A percentile compares a stretch with the other conserved stretches of the same genome.
These are phyloP conservation scores for Hibiscus tridactylites DNA, from an alignment of 345 rosid species.

Conservation along the genomic window DNA sequence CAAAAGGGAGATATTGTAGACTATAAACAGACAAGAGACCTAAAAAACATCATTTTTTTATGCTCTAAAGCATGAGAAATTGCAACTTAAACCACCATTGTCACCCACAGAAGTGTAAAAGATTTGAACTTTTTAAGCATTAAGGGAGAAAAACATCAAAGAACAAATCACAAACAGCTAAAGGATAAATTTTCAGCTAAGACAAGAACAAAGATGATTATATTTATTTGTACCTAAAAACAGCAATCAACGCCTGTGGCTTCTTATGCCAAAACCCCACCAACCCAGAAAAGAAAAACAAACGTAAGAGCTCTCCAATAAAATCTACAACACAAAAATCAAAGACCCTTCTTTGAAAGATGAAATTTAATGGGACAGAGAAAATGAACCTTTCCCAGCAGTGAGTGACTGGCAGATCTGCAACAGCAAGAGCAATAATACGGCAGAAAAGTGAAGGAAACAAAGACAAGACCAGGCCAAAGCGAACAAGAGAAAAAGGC, in stretches of 20 bases:
- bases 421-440: conserved; percentile 26
- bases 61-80: conserved; percentile 2
- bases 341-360: not conserved
- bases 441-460: conserved; percentile 14
- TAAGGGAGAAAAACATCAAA: not conserved
- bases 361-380: not conserved
- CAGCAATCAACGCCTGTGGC: not conserved
- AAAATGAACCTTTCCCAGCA: conserved; percentile 16
- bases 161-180: not conserved
- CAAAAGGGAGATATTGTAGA: conserved; percentile 2
- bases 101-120: not conserved
- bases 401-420: conserved; percentile 23
- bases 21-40: not conserved
- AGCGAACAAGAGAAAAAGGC: conserved; percentile 18
- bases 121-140: not conserved
- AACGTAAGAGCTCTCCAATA: too few relatives aligned
- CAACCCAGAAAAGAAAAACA: too few relatives aligned
- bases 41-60: not conserved
- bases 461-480: not conserved
- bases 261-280: not conserved
- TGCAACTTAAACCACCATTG: not conserved
- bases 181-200: not conserved
- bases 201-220: not conserved
- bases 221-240: not conserved
- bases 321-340: not conserved